Base-by-base conservation (phyloP, 2,329 filamentous ascomycete genomes). In the Aureobasidium sp. region DNA sequence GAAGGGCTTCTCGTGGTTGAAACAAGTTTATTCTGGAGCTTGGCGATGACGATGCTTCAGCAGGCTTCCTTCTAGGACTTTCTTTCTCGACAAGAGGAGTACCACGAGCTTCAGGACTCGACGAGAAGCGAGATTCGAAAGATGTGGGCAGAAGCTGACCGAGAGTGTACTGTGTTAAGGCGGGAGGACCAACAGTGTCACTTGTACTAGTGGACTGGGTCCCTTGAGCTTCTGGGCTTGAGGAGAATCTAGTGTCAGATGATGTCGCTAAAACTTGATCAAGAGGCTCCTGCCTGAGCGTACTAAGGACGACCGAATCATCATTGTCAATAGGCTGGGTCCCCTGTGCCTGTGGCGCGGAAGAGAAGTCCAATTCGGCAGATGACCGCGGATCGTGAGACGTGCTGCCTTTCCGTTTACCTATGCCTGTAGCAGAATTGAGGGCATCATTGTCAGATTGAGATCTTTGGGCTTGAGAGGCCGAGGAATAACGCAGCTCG, bases 171-270 rank as follows among this genome's bases (percentile, higher is more conserved):
- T 42, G 52, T 23, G 26, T n/a, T 23, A n/a, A 12, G 4, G 26
- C 17, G 2, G 26, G 10, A 20, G 37, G 52, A 12, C 34, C n/a
- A 10, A 6, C 44, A 1, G 32, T 29, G 4, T 39, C 42, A 6
- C n/a, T 27, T n/a, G 27, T 17, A 15, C 8, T 23, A n/a, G 5
- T 23, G 39, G 32, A 15, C 4, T 39, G 56, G 5, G 56, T 59
- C n/a, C 56, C 56, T 9, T 29, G 56, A 37, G 56, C 56, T 48
- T 59, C 37, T 2, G 56, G 56, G 26, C 56, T 59, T 5, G 56
- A 59, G 2, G 44, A 59, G 26, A 59, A 59, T 15, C 23, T 15
- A 37, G 42, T 39, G 9, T 50, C 56, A 20, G 20, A 39, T 2
- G 44, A 59, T 3, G 42, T 46, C 17, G 20, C 34, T 15, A 59